These are phyloP conservation scores for Themeda triandra DNA, from an alignment of 176 grass and related monocot genomes.

Conservation along the genomic window DNA sequence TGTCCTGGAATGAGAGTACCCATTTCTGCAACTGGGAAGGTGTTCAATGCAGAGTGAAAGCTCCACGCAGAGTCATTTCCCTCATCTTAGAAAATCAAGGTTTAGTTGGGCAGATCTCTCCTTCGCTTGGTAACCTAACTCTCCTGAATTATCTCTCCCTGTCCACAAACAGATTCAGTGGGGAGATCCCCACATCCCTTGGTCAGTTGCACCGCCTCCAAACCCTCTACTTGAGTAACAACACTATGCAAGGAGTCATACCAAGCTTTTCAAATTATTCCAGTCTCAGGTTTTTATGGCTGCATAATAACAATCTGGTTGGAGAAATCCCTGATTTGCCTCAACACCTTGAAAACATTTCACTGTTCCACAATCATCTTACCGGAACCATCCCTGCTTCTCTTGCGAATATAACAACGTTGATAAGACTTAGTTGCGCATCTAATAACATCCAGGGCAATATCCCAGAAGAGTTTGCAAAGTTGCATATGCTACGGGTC, in stretches of 20 bases:
- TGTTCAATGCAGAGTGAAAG: not conserved
- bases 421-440: not conserved
- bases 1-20: slow-evolving; percentile 22
- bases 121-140: slow-evolving; percentile 4
- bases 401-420: not conserved
- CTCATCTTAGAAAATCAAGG: not conserved
- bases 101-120: slow-evolving; percentile 17
- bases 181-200: slow-evolving; percentile 17
- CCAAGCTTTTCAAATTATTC: slow-evolving; percentile 12
- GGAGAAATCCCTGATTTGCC: not conserved
- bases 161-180: not conserved
- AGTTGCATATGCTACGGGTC: not conserved
- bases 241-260: not conserved
- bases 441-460: not conserved
- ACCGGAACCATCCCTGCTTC: not conserved
- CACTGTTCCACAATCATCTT: not conserved
- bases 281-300: not conserved
- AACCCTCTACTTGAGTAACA: not conserved
- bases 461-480: not conserved
- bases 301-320: not conserved
- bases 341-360: not conserved
- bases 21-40: slow-evolving; percentile 13
- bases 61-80: not conserved
- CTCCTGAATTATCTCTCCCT: not conserved
- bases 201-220: not conserved